These are phyloP conservation scores for Penicillium sp. DNA, from an alignment of 2,329 filamentous ascomycete species.

Conservation along the genomic window DNA sequence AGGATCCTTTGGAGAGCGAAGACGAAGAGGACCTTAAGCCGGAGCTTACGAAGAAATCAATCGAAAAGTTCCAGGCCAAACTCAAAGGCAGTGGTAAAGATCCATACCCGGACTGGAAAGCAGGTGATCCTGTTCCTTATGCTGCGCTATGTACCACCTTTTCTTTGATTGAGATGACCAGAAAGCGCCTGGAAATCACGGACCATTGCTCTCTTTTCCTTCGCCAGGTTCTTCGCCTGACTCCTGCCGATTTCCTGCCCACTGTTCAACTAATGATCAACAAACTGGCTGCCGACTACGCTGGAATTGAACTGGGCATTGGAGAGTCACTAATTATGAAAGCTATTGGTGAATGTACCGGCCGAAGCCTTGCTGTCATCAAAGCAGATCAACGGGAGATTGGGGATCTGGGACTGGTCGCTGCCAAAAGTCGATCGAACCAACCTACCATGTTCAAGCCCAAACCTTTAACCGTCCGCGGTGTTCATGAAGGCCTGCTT, in stretches of 20 bases:
- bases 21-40: conserved; percentile 65
- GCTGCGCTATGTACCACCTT: conserved; percentile 93
- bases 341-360: conserved; percentile 91
- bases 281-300: conserved; percentile 94
- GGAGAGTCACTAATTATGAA: conserved; percentile 99
- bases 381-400: conserved; percentile 96
- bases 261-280: conserved; percentile 96
- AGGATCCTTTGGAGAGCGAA: conserved; percentile 47
- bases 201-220: conserved; percentile 89
- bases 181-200: conserved; percentile 83
- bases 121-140: conserved; percentile 86
- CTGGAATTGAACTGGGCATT: conserved; percentile 95
- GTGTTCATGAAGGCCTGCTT: conserved; percentile 85
- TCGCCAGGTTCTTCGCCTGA: conserved; percentile 88
- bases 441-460: conserved; percentile 99
- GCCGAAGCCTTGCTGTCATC: conserved; percentile 81
- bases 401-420: conserved; percentile 89
- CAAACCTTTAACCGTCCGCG: conserved; percentile 80
- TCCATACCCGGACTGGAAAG: conserved; percentile 92
- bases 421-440: conserved; percentile 90
- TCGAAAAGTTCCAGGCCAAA: conserved; percentile 76
- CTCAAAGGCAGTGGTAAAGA: conserved; percentile 69
- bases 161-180: conserved; percentile 90
- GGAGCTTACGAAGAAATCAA: conserved; percentile 68
- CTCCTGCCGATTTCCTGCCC: conserved; percentile 80